These are phyloP conservation scores for Platanus orientalis DNA, from an alignment of 164 flowering plant genomes.

Conservation along the genomic window DNA sequence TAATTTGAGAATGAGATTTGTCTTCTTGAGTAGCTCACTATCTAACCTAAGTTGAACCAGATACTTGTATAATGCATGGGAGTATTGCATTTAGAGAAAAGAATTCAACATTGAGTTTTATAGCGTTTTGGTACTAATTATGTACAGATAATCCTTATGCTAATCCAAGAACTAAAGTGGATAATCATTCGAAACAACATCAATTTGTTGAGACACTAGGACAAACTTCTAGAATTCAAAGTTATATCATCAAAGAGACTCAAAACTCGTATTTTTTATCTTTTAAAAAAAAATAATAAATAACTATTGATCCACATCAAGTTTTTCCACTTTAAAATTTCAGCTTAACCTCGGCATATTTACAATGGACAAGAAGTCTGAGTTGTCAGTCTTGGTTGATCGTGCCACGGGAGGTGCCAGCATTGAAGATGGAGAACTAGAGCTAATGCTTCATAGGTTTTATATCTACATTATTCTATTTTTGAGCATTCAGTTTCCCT, in stretches of 20 bases:
- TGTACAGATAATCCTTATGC: not conserved
- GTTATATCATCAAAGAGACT: not conserved
- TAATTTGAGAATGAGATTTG: not conserved
- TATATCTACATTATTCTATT: not conserved
- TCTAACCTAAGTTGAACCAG: not conserved
- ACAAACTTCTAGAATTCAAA: not conserved
- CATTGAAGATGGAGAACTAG: conserved; percentile 76
- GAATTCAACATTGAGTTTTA: not conserved
- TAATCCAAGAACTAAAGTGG: not conserved
- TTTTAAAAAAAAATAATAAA: no score
- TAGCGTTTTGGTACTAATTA: not conserved
- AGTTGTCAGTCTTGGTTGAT: conserved; percentile 86
- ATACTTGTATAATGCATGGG: not conserved
- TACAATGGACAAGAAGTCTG: conserved; percentile 47
- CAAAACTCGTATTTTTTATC: not conserved
- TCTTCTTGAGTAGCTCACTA: not conserved
- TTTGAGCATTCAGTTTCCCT: not conserved
- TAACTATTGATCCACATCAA: no score
- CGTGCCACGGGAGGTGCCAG: conserved; percentile 84
- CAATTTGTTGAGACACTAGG: not conserved
- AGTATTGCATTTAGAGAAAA: not conserved
- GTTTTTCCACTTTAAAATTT: conserved; percentile 2
- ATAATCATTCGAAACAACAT: not conserved
- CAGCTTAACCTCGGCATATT: conserved; percentile 86
- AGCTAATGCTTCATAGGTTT: conserved; percentile 87